Conservation (phyloP, 2,329 filamentous ascomycete species). For the Cryphonectria nitschkei region DNA sequence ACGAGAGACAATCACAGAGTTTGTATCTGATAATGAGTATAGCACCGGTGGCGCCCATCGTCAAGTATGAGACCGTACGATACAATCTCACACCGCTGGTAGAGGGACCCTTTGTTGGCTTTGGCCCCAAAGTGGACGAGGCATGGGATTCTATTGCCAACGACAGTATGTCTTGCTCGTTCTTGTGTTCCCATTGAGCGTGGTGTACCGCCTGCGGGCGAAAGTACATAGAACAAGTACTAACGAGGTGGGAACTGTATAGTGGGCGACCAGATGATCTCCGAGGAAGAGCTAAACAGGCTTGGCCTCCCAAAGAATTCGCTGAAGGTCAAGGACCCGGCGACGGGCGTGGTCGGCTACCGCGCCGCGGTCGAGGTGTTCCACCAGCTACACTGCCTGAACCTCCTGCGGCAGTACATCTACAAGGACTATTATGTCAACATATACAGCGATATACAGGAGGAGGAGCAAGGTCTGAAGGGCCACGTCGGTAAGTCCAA, state of each 20-base stretch:
- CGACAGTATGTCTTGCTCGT: slow-evolving; percentile 37
- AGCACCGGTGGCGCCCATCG: slow-evolving; percentile 52
- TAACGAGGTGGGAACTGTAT: slow-evolving; percentile 3
- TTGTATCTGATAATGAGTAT: slow-evolving; percentile 7
- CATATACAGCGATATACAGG: slow-evolving; percentile 32
- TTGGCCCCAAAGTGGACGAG: slow-evolving; percentile 58
- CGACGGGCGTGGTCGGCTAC: slow-evolving; percentile 60
- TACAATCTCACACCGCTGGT: slow-evolving; percentile 53
- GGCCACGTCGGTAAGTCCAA: slow-evolving; percentile 45
- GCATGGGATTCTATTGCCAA: slow-evolving; percentile 61
- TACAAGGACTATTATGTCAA: slow-evolving; percentile 53
- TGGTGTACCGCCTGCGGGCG: slow-evolving; percentile 3
- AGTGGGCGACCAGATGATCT: slow-evolving; percentile 67
- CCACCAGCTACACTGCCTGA: slow-evolving; percentile 58
- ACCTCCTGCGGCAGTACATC: slow-evolving; percentile 51
- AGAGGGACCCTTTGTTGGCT: slow-evolving; percentile 57
- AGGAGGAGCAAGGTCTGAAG: slow-evolving; percentile 45
- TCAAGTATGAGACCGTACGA: slow-evolving; percentile 53
- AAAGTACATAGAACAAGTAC: slow-evolving; percentile 10
- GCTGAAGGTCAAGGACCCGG: slow-evolving; percentile 58
- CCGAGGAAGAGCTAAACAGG: slow-evolving; percentile 54
- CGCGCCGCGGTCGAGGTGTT: slow-evolving; percentile 63
- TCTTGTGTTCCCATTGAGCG: slow-evolving; percentile 9
- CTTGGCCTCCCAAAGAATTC: slow-evolving; percentile 57
- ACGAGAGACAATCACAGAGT: not conserved